Conservation (phyloP, 1,284 basidiomycete species). For the Lignosus rhinocerotis region DNA sequence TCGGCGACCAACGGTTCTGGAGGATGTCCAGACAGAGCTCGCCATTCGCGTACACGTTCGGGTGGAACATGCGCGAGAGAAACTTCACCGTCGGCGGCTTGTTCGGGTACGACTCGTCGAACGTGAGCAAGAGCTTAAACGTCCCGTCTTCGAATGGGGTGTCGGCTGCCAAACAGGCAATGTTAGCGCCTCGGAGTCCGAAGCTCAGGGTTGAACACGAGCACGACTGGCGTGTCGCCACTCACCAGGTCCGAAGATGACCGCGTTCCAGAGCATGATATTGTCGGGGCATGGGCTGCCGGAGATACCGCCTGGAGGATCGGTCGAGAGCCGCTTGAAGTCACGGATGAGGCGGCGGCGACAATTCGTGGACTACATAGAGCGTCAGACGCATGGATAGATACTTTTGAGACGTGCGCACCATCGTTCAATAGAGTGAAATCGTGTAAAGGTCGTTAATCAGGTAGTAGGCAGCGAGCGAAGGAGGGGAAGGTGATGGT, state of each 20-base stretch:
- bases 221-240: constrained; percentile 8
- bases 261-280: constrained; percentile 99
- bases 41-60: constrained; percentile 97
- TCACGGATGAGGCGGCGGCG: constrained; percentile 91
- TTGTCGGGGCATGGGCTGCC: constrained; percentile 97
- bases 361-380: constrained; percentile 81
- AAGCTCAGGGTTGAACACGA: not conserved
- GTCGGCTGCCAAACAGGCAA: constrained; percentile 60
- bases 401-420: not conserved
- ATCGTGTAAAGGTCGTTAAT: not conserved
- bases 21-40: constrained; percentile 98
- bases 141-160: constrained; percentile 99
- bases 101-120: constrained; percentile 98
- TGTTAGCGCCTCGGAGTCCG: not conserved
- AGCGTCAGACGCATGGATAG: not conserved
- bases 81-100: constrained; percentile 98
- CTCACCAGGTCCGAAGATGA: constrained; percentile 96
- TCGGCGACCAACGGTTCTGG: constrained; percentile 97
- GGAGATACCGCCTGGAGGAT: constrained; percentile 94
- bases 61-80: constrained; percentile 97
- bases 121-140: constrained; percentile 93
- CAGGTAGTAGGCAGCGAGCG: not conserved
- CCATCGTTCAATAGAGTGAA: constrained; percentile 2
- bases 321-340: constrained; percentile 92
- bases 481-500: constrained; percentile 13